Evolutionary conservation across 257 asterid species (phyloP), one percentile per base, ranked within the genome.

Genomic region (Coffea canephora): DNA sequence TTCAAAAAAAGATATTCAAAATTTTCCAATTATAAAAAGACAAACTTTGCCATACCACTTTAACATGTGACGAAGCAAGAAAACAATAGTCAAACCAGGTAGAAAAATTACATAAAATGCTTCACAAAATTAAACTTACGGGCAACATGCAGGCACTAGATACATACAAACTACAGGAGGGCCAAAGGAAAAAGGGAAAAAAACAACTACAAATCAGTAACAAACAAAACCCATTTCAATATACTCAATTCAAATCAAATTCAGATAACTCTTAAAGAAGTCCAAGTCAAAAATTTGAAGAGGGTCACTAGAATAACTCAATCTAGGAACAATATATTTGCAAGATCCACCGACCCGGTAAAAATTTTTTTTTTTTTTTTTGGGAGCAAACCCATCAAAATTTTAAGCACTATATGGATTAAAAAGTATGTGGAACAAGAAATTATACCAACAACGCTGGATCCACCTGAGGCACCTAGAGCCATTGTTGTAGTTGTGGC

Each of bases 401-500:
- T 39, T 23, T 72, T 13, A 7, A 5, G 5, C 70, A 11, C 13
- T 2, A 9, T 25, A n/a, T 50, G 6, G 14, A 71, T 8, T 2
- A 11, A n/a, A n/a, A 14, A 8, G 52, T 72, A 25, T 50, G 6
- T 65, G 43, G 19, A 65, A 19, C 4, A 10, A 6, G 31, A 27
- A 65, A 72, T 49, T 72, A 7, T 72, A 71, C 75, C 75, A 11
- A 71, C 75, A 71, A 71, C 75, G 23, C 75, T 71, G 1, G 75
- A 71, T 71, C 59, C 75, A 23, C 59, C 75, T 4, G 75, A 71
- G 59, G 25, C 64, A 57, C 75, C 75, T 5, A 71, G 75, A 71
- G 75, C 23, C 75, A 71, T 71, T 71, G 39, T 72, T 16, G 62
- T 23, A 48, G 9, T 48, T 48, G 19, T 54, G 18, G 23, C 16